Evolutionary conservation across 75 land plant species (phyloP), one percentile per base, ranked within the genome.

Genomic region (Isoetes taiwanensis): DNA sequence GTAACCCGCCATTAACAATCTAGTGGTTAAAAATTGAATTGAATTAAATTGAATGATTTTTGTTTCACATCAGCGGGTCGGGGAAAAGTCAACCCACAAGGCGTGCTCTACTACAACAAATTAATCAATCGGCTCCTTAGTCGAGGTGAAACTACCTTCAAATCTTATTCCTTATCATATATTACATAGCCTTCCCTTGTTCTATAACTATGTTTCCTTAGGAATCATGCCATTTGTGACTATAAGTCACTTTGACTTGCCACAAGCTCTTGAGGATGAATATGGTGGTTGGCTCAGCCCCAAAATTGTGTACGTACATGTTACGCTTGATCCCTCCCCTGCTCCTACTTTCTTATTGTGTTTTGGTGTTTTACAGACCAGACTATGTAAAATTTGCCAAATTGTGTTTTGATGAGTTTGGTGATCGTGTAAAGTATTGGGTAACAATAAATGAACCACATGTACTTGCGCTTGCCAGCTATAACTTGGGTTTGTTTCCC

Each of bases 391-490:
- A 42, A 9, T 85, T 79, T 69, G 90, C 90, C 32, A 85, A 85
- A 57, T 66, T 79, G 46, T 85, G 90, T 52, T 85, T 82, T 68
- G 64, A 71, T 54, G 48, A 43, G 68, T 85, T 75, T 24, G 90
- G 90, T 19, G 90, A 85, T 74, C 75, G 90, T 65, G 86, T 85
- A 39, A 85, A 85, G 69, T 68, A 66, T 17, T 85, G 90, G 90
- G 79, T 82, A 14, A 82, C 90, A 68, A 46, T 85, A 0, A 85
- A 85, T 65, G 90, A 82, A 63, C 90, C 90, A 34, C 77, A 82
- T 56, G 86, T 82, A 64, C 79, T 82, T 30, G 72, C 86, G 8
- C 71, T 82, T 11, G 76, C 72, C 57, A 85, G 90, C 12, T 73
- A 85, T 61, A 62, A 62, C 43, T 30, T 41, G 52, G 90, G 90